These are phyloP conservation scores for Penicillium rolfsii DNA, from an alignment of 2,329 filamentous ascomycete species.

Conservation along the genomic window DNA sequence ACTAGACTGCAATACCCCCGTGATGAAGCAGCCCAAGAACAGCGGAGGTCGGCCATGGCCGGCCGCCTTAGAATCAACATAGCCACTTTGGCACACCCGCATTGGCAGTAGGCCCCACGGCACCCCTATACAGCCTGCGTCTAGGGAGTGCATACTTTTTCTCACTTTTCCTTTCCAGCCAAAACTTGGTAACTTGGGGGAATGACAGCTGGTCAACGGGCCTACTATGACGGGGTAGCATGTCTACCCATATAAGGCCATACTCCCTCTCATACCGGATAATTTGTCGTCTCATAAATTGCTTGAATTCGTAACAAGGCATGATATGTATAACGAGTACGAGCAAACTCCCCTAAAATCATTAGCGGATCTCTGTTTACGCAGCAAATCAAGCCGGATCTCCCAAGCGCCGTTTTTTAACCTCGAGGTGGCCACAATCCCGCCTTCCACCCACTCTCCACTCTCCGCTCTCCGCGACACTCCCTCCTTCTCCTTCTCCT, in stretches of 20 bases:
- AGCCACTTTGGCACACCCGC: neutral
- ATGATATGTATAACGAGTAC: neutral
- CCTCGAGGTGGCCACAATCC: slow-evolving; percentile 29
- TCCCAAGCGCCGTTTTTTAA: slow-evolving; percentile 1
- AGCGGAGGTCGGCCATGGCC: neutral
- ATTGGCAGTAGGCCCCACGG: neutral
- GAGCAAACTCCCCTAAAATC: neutral
- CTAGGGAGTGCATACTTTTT: neutral
- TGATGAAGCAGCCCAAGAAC: neutral
- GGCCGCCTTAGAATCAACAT: neutral
- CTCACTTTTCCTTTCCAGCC: neutral
- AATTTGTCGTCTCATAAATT: neutral
- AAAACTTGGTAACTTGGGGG: neutral
- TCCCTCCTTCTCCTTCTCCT: slow-evolving; percentile 26
- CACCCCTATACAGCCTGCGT: neutral
- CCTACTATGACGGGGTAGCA: neutral
- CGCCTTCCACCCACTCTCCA: slow-evolving; percentile 22
- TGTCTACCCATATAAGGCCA: neutral
- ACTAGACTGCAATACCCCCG: neutral
- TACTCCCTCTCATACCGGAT: neutral
- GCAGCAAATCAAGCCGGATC: neutral
- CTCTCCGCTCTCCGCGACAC: slow-evolving; percentile 23
- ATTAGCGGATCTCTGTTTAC: neutral
- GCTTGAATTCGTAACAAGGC: neutral
- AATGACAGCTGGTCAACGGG: neutral